Conservation (phyloP, 2,329 filamentous ascomycete species). For the Neoarthrinium moseri region DNA sequence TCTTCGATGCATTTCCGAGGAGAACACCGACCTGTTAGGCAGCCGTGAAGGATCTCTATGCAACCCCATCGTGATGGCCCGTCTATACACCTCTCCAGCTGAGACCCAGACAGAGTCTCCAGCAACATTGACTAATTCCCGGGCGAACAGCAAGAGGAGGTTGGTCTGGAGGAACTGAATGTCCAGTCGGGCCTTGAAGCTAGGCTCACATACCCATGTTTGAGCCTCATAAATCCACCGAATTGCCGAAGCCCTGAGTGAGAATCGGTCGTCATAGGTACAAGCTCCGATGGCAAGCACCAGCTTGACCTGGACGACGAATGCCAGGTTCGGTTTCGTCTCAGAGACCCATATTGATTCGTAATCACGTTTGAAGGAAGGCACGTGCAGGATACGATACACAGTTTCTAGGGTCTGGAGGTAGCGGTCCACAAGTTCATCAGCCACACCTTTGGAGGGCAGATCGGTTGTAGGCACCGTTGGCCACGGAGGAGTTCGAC, state of each 20-base stretch:
- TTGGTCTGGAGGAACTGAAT: conserved; percentile 50
- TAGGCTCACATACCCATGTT: conserved; percentile 45
- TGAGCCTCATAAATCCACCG: conserved; percentile 55
- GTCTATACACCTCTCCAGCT: conserved; percentile 48
- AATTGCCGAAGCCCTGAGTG: conserved; percentile 39
- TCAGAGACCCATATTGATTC: conserved; percentile 15
- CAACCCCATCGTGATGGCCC: conserved; percentile 57
- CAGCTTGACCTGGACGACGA: conserved; percentile 53
- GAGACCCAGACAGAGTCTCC: conserved; percentile 48
- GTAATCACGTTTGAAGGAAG: conserved; percentile 20
- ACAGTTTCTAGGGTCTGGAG: conserved; percentile 21
- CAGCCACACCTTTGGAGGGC: conserved; percentile 15
- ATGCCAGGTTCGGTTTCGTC: conserved; percentile 27
- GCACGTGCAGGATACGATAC: conserved; percentile 22
- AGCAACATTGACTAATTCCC: conserved; percentile 44
- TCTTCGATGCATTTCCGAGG: conserved; percentile 53
- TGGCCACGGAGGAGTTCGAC: conserved; percentile 13
- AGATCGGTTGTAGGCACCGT: conserved; percentile 14
- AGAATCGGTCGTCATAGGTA: conserved; percentile 44
- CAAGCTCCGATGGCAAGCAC: conserved; percentile 51
- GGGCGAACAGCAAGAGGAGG: conserved; percentile 49
- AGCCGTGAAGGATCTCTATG: conserved; percentile 55
- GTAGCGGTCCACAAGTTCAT: conserved; percentile 19
- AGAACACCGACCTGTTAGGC: conserved; percentile 43
- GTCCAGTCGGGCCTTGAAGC: conserved; percentile 48